These are phyloP conservation scores for Penicillium samsonianum DNA, from an alignment of 495 filamentous ascomycete species.

Conservation along the genomic window DNA sequence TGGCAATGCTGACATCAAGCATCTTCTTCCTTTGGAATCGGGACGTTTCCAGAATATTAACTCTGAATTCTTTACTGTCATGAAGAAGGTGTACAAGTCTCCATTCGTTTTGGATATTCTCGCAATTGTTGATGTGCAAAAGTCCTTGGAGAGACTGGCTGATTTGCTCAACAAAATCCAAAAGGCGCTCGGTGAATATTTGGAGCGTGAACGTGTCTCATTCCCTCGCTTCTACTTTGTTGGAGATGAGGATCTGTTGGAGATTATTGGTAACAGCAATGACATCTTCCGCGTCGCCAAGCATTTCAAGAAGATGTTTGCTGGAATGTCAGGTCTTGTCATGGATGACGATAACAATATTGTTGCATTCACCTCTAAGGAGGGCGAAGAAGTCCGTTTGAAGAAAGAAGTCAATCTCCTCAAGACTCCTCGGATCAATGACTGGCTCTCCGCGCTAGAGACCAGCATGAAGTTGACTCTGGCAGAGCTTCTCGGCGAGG, in stretches of 20 bases:
- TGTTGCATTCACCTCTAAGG: slow-evolving; percentile 90
- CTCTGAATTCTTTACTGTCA: slow-evolving; percentile 92
- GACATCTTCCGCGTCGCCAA: slow-evolving; percentile 94
- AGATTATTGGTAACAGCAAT: slow-evolving; percentile 99
- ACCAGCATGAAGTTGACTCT: slow-evolving; percentile 91
- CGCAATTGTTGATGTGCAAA: slow-evolving; percentile 91
- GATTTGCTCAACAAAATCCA: slow-evolving; percentile 98
- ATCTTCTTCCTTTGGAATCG: slow-evolving; percentile 92
- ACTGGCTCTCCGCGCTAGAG: slow-evolving; percentile 91
- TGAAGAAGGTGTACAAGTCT: slow-evolving; percentile 97
- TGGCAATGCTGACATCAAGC: slow-evolving; percentile 98
- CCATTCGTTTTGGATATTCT: slow-evolving; percentile 94
- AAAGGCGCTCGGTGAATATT: slow-evolving; percentile 96
- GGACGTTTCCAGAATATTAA: slow-evolving; percentile 98
- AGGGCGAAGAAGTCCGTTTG: slow-evolving; percentile 85
- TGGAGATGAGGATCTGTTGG: slow-evolving; percentile 96
- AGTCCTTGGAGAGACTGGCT: slow-evolving; percentile 89
- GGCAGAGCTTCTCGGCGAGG: slow-evolving; percentile 86
- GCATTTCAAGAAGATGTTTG: slow-evolving; percentile 99
- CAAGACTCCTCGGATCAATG: slow-evolving; percentile 94
- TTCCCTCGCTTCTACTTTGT: slow-evolving; percentile 99
- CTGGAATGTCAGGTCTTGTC: slow-evolving; percentile 83
- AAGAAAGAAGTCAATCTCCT: slow-evolving; percentile 88
- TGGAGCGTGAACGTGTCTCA: slow-evolving; percentile 93
- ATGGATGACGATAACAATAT: slow-evolving; percentile 91